Evolutionary conservation across 1,284 basidiomycete genomes (phyloP).

Genomic region (Tilletia horrida): DNA sequence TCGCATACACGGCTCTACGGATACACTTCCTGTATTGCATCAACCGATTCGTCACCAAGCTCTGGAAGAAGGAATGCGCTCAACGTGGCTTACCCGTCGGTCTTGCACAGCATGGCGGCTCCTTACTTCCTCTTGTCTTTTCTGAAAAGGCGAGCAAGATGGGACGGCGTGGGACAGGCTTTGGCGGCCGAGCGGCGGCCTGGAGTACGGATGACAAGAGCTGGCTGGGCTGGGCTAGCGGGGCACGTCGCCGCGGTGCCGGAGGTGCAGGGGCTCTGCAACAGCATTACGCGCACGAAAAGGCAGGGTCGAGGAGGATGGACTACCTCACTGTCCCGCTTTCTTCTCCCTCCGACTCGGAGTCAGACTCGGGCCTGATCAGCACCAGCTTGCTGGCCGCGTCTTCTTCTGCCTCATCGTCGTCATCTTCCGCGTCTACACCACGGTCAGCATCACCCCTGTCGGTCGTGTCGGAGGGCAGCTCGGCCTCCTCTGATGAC

Average conservation of each 20-base stretch:
- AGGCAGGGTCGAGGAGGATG: neutral
- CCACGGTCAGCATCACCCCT: neutral
- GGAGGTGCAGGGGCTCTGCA: neutral
- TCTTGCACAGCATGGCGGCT: neutral
- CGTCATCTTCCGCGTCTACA: neutral
- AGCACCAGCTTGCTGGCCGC: neutral
- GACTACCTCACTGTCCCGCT: neutral
- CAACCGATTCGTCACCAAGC: conserved; percentile 1
- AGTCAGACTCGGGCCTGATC: neutral
- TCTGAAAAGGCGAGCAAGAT: neutral
- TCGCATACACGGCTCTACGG: neutral
- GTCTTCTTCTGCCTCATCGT: neutral
- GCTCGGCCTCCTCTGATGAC: neutral
- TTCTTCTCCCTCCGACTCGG: neutral
- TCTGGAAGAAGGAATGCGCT: neutral
- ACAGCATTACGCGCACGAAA: no score
- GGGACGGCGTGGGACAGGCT: no score
- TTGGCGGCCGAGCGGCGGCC: neutral
- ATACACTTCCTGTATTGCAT: neutral
- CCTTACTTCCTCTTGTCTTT: neutral
- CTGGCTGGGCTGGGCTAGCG: neutral
- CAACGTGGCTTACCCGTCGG: neutral
- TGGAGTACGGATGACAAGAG: neutral
- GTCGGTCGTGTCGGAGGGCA: neutral
- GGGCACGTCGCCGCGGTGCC: neutral